phyloP scores from a whole-genome alignment of 2,329 filamentous ascomycete genomes.

The Diaporthe velutina region DNA sequence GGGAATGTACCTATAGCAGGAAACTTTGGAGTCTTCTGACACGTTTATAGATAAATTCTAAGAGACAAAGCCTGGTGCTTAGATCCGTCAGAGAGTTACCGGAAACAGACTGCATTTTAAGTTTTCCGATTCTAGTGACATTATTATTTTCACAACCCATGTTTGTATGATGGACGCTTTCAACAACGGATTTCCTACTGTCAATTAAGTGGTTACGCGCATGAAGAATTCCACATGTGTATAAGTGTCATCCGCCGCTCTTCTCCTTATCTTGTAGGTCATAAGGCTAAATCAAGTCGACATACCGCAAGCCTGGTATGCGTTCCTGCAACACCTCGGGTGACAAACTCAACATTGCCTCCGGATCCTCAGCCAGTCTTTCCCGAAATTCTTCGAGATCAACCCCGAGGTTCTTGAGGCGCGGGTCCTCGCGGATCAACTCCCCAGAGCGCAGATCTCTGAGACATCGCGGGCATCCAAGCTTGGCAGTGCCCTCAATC shows the following conservation, averaged over 20 bases:
- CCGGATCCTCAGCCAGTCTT: not conserved
- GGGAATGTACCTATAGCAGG: not conserved
- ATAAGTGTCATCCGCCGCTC: no score
- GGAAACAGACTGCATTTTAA: not conserved
- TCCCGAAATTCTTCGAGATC: not conserved
- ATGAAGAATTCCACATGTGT: not conserved
- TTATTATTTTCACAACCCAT: not conserved
- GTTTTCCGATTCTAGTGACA: fast-evolving
- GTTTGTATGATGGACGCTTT: not conserved
- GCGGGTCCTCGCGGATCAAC: not conserved
- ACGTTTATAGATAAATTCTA: not conserved
- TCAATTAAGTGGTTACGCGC: no score
- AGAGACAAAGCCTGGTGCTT: not conserved
- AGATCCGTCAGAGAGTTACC: not conserved
- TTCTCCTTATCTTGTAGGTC: no score
- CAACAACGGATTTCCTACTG: no score
- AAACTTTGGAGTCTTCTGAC: not conserved
- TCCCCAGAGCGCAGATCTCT: not conserved
- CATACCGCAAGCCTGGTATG: not conserved
- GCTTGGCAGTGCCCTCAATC: not conserved
- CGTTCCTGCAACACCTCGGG: not conserved
- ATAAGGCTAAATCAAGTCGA: not conserved
- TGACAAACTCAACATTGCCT: not conserved
- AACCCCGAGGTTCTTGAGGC: not conserved
- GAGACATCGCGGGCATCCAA: not conserved